Evolutionary conservation across 2,329 filamentous ascomycete species (phyloP).

Genomic region (Colletotrichum sp.): DNA sequence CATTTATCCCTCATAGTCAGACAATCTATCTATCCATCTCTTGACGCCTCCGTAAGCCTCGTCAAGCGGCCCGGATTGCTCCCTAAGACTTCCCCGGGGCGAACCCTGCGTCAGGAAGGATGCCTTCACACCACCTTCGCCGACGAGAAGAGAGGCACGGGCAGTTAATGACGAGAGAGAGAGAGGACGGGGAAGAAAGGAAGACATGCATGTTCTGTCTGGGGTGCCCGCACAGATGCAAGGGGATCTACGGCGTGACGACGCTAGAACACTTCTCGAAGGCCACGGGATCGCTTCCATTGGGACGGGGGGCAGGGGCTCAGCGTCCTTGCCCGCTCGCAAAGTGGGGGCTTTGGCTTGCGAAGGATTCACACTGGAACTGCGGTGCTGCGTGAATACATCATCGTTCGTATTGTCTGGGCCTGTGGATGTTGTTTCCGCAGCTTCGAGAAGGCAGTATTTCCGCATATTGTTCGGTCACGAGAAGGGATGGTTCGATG

Average conservation of each 20-base stretch:
- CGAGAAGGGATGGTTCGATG: not conserved
- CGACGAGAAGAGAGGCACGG: not conserved
- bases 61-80: not conserved
- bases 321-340: not conserved
- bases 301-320: not conserved
- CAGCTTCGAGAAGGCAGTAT: not conserved
- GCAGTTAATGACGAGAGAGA: not conserved
- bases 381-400: not conserved
- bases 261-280: constrained; percentile 12
- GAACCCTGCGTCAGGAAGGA: not conserved
- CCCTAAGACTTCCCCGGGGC: not conserved
- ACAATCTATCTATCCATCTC: not conserved
- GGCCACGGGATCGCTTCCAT: not conserved
- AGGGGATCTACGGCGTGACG: not conserved
- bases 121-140: not conserved
- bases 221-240: not conserved
- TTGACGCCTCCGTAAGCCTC: not conserved
- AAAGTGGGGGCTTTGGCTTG: not conserved
- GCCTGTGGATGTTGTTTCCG: not conserved
- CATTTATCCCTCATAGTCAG: not conserved
- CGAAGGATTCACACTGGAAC: not conserved
- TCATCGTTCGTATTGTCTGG: not conserved
- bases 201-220: not conserved
- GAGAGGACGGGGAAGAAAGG: not conserved
- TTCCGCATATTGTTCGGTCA: not conserved